Base-by-base conservation (phyloP, 2,329 filamentous ascomycete genomes). In the Hysterium pulicare region DNA sequence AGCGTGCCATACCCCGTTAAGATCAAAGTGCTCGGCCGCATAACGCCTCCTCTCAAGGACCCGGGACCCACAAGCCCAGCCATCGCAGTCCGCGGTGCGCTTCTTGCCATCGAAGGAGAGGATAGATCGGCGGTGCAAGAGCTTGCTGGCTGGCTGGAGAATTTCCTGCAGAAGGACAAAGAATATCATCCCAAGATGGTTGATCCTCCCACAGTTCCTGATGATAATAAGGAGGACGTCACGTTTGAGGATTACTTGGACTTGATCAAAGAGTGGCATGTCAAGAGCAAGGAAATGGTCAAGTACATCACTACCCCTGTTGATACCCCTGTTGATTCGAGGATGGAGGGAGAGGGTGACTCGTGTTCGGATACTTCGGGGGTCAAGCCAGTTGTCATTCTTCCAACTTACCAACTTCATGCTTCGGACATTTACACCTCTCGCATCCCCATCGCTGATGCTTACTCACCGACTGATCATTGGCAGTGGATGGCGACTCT, bases 401-500 rank as follows among this genome's bases (percentile, higher is more conserved):
- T 95, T 21, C 82, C 85, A 1, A 79, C 86, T 17, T 96, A 89
- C 67, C 88, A 89, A 47, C 79, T 96, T 31, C 86, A 84, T 10
- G 78, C 85, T 0, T 84, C 87, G 1, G 87, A 96, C 61, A 73
- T 76, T 36, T 91, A 85, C 62, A 86, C 90, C 1, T 81, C 79
- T 41, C 73, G 76, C 11, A 82, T 90, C 33, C 84, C 86, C 1
- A 89, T 94, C 51, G 72, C 76, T 15, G 90, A 95, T 59, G 75
- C 77, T 5, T 95, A 94, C 64, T 79, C 82, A 13, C 83, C 87
- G 0, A 77, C 86, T n/a, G 90, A 95, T 57, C 91, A 97, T 69
- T 97, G 91, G 90, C 87, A 94, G 66, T 97, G 91, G 91, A 89
- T 93, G 74, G 91, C 91, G 26, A 91, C 87, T 33, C 78, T 96